These are phyloP conservation scores for Apiotrichum laibachii DNA, from an alignment of 1,284 basidiomycete genomes.

Conservation along the genomic window DNA sequence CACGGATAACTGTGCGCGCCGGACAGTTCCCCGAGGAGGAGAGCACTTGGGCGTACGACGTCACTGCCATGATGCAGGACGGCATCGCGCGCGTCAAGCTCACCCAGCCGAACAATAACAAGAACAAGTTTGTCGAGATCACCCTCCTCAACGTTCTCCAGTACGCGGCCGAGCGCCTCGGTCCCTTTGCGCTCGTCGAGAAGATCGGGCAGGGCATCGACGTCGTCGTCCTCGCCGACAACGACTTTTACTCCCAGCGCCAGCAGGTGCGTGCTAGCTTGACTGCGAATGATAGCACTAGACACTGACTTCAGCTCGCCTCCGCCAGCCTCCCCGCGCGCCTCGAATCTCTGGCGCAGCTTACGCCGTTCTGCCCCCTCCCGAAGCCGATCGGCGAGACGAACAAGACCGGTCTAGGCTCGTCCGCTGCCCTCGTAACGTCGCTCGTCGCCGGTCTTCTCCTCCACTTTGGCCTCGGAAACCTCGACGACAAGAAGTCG, in stretches of 20 bases:
- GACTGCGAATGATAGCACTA: not conserved
- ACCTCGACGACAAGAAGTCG: constrained; percentile 40
- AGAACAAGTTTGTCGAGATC: constrained; percentile 90
- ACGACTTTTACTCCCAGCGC: constrained; percentile 96
- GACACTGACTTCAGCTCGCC: constrained; percentile 57
- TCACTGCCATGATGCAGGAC: constrained; percentile 31
- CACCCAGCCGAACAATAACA: constrained; percentile 1
- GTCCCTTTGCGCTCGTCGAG: constrained; percentile 53
- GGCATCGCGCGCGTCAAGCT: constrained; percentile 11
- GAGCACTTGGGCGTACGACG: constrained; percentile 66
- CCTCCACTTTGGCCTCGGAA: constrained; percentile 68
- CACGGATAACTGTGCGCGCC: constrained; percentile 69
- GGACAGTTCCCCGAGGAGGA: constrained; percentile 81
- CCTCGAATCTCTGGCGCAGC: constrained; percentile 58
- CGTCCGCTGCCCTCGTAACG: constrained; percentile 93
- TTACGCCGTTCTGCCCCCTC: constrained; percentile 73
- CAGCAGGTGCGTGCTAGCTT: constrained; percentile 61
- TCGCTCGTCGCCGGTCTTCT: constrained; percentile 85
- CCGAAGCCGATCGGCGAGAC: constrained; percentile 70
- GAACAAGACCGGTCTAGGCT: constrained; percentile 97
- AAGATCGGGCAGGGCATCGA: constrained; percentile 53
- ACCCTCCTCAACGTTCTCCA: constrained; percentile 74
- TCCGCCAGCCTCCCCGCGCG: constrained; percentile 59
- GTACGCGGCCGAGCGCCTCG: constrained; percentile 62
- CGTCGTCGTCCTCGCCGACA: constrained; percentile 83